These are phyloP conservation scores for Podospora fimiseda DNA, from an alignment of 495 filamentous ascomycete genomes.

Conservation along the genomic window DNA sequence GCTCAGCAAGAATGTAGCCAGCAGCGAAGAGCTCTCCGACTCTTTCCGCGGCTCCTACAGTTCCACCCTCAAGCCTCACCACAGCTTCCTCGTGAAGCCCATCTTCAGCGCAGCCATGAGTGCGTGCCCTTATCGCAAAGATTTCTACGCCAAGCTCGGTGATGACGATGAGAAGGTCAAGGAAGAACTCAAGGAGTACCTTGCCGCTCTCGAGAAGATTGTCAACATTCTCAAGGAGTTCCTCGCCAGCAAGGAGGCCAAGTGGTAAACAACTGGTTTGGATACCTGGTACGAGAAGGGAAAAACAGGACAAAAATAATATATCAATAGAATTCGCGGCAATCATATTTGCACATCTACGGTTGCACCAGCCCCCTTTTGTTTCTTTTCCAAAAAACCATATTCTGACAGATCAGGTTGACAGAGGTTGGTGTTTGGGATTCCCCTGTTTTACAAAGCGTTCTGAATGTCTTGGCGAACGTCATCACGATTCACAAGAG, in stretches of 20 bases:
- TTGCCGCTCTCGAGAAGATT: slow-evolving; percentile 67
- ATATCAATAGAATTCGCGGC: too few relatives aligned
- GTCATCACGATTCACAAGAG: not conserved
- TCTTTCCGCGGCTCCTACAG: slow-evolving; percentile 86
- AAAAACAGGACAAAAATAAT: too few relatives aligned
- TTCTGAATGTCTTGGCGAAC: not conserved
- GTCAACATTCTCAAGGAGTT: slow-evolving; percentile 70
- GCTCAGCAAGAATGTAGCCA: slow-evolving; percentile 67
- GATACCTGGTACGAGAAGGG: too few relatives aligned
- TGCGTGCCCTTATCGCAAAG: slow-evolving; percentile 82
- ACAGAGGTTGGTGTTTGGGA: not conserved
- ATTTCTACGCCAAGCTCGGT: slow-evolving; percentile 84
- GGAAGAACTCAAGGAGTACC: slow-evolving; percentile 57
- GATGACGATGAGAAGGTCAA: slow-evolving; percentile 55
- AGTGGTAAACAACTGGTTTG: slow-evolving; percentile 71
- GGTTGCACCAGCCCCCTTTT: too few relatives aligned
- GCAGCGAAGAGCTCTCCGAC: slow-evolving; percentile 63
- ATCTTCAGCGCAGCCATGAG: slow-evolving; percentile 88
- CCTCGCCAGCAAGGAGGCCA: slow-evolving; percentile 58
- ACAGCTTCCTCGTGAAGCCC: slow-evolving; percentile 78
- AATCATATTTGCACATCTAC: too few relatives aligned
- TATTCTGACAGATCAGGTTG: not conserved
- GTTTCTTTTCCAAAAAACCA: too few relatives aligned
- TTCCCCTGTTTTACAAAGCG: not conserved
- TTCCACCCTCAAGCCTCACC: slow-evolving; percentile 81